Evolutionary conservation across 106 monocot species (phyloP), one percentile per base, ranked within the genome.

Genomic region (Acorus gramineus): DNA sequence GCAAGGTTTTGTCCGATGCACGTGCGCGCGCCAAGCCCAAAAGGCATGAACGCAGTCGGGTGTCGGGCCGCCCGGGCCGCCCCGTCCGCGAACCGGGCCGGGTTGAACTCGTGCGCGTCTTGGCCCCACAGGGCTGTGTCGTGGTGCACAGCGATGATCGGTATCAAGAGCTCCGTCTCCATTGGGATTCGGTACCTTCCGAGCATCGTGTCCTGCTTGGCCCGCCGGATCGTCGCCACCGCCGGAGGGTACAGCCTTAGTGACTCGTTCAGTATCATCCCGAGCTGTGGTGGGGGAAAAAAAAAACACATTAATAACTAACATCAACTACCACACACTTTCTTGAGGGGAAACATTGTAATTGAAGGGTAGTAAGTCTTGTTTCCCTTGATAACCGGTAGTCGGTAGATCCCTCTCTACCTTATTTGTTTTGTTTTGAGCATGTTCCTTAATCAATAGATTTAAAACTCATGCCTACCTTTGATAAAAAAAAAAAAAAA

Each of bases 71-170:
- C 85, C 9, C 69, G 61, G 3, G 81, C 71, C 44, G 73, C 73
- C 0, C 90, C 90, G 4, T 69, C 61, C 2, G 72, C 72, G 55
- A 86, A 86, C 50, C 91, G 75, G 5, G 50, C 74, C 59, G 91
- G 91, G 63, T 81, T 79, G 71, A 84, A 84, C 62, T 69, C 61
- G 45, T 71, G 58, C 0, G 73, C 90, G 54, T 90, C 86, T 4
- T 77, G 56, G 2, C 90, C 90, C 90, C 90, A 90, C 11, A 81
- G 58, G 5, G 43, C 7, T 2, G 70, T 11, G 56, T 86, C 83
- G 55, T 86, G 90, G 28, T 90, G 90, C 14, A 90, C 68, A 7
- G 81, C 83, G 65, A 90, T 80, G 61, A 86, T 90, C 28, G 86
- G 86, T 42, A 90, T 76, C 7, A 86, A 59, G 42, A 90, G 68